Percentiles rank a stretch among this genome's conserved stretches.
phyloP scores from a whole-genome alignment of 768 basidiomycete species.

The Rhizopogon sp. region DNA sequence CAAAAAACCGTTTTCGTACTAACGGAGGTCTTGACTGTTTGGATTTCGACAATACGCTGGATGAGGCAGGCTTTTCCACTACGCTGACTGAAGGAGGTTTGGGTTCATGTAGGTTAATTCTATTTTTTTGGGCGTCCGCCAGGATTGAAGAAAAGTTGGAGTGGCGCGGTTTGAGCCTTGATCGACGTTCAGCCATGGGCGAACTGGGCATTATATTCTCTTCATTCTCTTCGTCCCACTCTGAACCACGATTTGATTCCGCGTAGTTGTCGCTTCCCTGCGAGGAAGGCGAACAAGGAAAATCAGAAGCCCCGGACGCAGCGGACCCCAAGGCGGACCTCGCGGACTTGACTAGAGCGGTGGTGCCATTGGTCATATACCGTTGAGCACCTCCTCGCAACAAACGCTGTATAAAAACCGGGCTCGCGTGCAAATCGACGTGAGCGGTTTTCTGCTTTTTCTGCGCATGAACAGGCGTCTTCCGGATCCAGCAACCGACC shows the following conservation, averaged over 20 bases:
- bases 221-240: constrained; percentile 16
- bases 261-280: constrained; percentile 9
- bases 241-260: constrained; percentile 12
- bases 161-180: constrained; percentile 11
- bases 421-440: neutral
- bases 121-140: constrained; percentile 34
- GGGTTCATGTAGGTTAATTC: constrained; percentile 27
- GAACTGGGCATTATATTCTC: constrained; percentile 13
- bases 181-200: constrained; percentile 4
- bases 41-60: constrained; percentile 7
- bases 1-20: constrained; percentile 1
- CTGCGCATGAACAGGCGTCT: constrained; percentile 22
- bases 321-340: neutral
- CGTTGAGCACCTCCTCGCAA: neutral
- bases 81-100: neutral
- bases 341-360: neutral
- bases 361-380: neutral
- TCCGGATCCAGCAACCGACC: constrained; percentile 40
- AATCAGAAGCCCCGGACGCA: constrained; percentile 2
- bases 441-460: constrained; percentile 15
- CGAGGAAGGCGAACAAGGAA: constrained; percentile 4
- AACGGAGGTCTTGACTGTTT: constrained; percentile 9
- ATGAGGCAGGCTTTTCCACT: neutral
- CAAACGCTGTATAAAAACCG: neutral
- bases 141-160: constrained; percentile 35